Evolutionary conservation across 257 asterid species (phyloP).

Genomic region (Perilla frutescens): DNA sequence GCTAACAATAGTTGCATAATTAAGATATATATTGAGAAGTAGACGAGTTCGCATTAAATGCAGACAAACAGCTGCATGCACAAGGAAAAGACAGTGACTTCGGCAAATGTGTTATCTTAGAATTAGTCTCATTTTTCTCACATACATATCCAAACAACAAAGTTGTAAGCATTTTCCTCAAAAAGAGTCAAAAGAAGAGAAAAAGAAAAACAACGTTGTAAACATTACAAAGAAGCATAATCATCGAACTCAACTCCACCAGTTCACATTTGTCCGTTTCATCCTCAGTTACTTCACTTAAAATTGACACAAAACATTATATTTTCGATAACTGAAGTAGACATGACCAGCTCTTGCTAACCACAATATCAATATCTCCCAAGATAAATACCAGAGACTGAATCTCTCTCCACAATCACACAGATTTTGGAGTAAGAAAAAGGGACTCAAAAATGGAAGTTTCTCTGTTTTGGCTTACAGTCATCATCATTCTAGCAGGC

Average conservation of each 20-base stretch:
- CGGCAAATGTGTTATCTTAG: too few species aligned
- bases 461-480: conserved; percentile 33
- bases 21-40: too few species aligned
- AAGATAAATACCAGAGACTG: background rate
- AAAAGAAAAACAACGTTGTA: background rate
- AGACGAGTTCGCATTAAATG: too few species aligned
- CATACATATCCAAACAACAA: too few species aligned
- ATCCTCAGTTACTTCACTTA: background rate
- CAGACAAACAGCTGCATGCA: too few species aligned
- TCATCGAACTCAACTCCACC: conserved; percentile 4
- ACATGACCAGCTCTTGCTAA: background rate
- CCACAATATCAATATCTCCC: background rate
- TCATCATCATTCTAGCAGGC: conserved; percentile 1
- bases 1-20: too few species aligned
- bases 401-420: background rate
- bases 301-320: conserved; percentile 17
- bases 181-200: too few species aligned
- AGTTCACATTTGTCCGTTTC: conserved; percentile 3
- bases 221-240: background rate
- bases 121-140: too few species aligned
- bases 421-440: background rate
- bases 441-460: conserved; percentile 13
- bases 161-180: background rate
- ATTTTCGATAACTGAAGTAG: background rate
- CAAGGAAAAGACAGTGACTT: too few species aligned